These are phyloP conservation scores for Trametes cubensis DNA, from an alignment of 768 basidiomycete genomes.

Conservation along the genomic window DNA sequence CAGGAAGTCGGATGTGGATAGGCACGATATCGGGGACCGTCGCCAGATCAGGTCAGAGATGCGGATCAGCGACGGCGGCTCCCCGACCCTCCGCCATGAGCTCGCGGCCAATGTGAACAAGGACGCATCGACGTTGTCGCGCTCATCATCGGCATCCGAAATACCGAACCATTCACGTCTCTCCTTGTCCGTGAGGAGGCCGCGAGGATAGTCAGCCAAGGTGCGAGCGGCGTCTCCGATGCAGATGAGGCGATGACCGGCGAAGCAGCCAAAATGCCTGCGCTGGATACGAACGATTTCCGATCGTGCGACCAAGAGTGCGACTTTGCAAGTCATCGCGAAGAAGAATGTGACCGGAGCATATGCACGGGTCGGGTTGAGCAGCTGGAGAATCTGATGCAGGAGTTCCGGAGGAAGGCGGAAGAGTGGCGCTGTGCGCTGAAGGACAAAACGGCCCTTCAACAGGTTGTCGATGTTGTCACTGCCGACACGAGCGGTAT, in stretches of 20 bases:
- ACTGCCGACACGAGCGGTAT: neutral
- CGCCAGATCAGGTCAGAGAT: slow-evolving; percentile 3
- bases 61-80: neutral
- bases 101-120: neutral
- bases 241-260: slow-evolving; percentile 16
- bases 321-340: slow-evolving; percentile 15
- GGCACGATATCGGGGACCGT: slow-evolving; percentile 12
- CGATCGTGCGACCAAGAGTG: slow-evolving; percentile 7
- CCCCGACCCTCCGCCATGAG: neutral
- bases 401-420: slow-evolving; percentile 21
- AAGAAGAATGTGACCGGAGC: slow-evolving; percentile 7
- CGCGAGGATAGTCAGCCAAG: neutral
- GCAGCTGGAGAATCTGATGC: slow-evolving; percentile 4
- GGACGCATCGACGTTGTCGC: neutral
- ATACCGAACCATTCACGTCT: neutral
- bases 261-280: slow-evolving; percentile 6
- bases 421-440: slow-evolving; percentile 8
- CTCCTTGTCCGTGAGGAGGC: neutral
- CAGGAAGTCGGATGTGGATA: slow-evolving; percentile 6
- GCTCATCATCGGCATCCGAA: neutral
- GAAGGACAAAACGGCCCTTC: neutral
- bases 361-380: slow-evolving; percentile 4
- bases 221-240: slow-evolving; percentile 1
- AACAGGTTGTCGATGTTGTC: slow-evolving; percentile 2
- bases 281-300: slow-evolving; percentile 12